Evolutionary conservation across 345 rosid species (phyloP).

Genomic region (Salix purpurea): DNA sequence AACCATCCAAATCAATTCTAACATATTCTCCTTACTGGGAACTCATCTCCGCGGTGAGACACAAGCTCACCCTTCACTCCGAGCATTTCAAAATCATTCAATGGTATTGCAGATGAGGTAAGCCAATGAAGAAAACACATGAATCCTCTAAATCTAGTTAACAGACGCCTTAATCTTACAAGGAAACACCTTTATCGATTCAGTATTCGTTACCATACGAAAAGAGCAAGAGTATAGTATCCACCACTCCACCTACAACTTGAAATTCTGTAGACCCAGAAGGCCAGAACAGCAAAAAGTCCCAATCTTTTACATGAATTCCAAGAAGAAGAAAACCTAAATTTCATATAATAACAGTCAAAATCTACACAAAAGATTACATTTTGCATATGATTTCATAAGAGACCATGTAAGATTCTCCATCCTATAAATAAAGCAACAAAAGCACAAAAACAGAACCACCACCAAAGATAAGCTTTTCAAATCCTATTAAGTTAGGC

Average conservation of each 20-base stretch:
- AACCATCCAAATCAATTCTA: neutral
- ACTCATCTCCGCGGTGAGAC: neutral
- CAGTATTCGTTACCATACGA: neutral
- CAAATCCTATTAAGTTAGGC: neutral
- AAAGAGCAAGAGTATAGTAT: neutral
- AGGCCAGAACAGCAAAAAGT: neutral
- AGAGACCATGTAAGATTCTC: constrained; percentile 7
- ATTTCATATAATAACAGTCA: constrained; percentile 1
- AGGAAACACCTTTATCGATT: neutral
- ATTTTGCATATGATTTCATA: constrained; percentile 17
- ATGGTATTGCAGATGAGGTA: neutral
- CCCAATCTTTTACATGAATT: neutral
- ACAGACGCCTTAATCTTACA: neutral
- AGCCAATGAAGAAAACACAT: neutral
- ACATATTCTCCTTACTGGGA: neutral
- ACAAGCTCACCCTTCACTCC: neutral
- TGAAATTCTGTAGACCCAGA: neutral
- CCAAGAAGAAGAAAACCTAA: neutral
- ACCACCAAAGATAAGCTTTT: neutral
- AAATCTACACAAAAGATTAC: constrained; percentile 7
- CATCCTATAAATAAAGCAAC: neutral
- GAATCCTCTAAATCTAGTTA: constrained; percentile 16
- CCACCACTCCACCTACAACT: neutral
- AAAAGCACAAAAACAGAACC: neutral
- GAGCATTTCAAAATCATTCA: neutral